Percentiles rank a stretch among this genome's conserved stretches.
Evolutionary conservation across 1,284 basidiomycete species (phyloP).

Genomic region (Coriolopsis trogii): DNA sequence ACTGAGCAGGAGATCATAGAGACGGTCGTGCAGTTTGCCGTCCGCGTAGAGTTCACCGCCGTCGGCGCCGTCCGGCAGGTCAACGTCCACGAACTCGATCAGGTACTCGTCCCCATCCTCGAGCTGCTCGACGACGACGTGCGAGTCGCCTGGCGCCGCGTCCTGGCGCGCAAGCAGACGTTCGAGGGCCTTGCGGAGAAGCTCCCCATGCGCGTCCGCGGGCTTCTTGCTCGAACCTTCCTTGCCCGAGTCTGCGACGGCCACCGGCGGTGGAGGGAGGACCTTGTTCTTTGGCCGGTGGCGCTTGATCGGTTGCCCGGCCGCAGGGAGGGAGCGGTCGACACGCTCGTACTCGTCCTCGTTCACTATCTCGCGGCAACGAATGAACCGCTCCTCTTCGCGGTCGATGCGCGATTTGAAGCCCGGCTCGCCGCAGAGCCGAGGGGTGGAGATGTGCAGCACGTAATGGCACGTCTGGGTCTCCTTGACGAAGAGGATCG

Average conservation of each 20-base stretch:
- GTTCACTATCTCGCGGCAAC: conserved; percentile 73
- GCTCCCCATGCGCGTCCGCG: conserved; percentile 22
- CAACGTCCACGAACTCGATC: conserved; percentile 51
- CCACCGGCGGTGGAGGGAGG: conserved; percentile 42
- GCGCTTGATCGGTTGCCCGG: conserved; percentile 58
- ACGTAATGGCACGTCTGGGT: conserved; percentile 90
- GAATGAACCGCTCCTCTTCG: conserved; percentile 67
- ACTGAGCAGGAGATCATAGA: conserved; percentile 45
- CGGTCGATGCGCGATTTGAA: conserved; percentile 78
- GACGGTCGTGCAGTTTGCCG: conserved; percentile 27
- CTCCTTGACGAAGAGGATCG: conserved; percentile 90
- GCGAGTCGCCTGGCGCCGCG: conserved; percentile 32
- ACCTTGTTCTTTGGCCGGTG: conserved; percentile 48
- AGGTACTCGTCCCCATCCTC: conserved; percentile 52
- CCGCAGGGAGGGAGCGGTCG: conserved; percentile 45
- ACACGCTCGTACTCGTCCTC: conserved; percentile 33
- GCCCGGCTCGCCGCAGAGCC: conserved; percentile 88
- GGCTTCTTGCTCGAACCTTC: conserved; percentile 5
- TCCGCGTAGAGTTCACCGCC: conserved; percentile 31
- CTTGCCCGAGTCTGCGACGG: conserved; percentile 6
- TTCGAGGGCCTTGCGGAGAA: conserved; percentile 41
- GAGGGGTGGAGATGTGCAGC: conserved; percentile 89
- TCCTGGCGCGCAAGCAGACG: conserved; percentile 40
- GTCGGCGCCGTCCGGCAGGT: conserved; percentile 25
- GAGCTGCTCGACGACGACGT: conserved; percentile 43